phyloP scores from a whole-genome alignment of 306 rosid genomes.

The Chamaecrista fasciculata region DNA sequence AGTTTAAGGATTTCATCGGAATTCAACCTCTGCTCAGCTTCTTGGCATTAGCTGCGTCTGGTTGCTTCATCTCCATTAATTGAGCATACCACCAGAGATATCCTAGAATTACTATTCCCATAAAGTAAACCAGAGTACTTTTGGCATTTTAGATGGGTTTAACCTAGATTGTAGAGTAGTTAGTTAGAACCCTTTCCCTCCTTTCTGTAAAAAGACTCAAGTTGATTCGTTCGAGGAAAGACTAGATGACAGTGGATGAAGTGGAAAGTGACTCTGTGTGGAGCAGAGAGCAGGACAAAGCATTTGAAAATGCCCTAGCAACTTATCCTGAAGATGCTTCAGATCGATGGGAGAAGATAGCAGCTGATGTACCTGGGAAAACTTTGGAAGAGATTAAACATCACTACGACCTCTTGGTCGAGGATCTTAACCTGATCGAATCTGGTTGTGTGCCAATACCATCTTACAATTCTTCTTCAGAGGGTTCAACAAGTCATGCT shows the following conservation, averaged over 20 bases:
- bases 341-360: conserved; percentile 92
- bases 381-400: conserved; percentile 68
- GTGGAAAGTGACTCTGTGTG: conserved; percentile 67
- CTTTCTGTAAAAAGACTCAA: conserved; percentile 33
- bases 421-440: conserved; percentile 76
- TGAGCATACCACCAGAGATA: conserved; percentile 34
- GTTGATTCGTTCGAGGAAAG: conserved; percentile 32
- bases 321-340: conserved; percentile 63
- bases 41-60: conserved; percentile 39
- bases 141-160: conserved; percentile 33
- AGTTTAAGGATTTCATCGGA: conserved; percentile 46
- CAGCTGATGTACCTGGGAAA: conserved; percentile 78
- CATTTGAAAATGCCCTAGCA: conserved; percentile 86
- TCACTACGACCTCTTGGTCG: conserved; percentile 80
- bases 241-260: conserved; percentile 70
- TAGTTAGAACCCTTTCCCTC: conserved; percentile 27
- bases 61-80: conserved; percentile 30
- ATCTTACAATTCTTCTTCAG: conserved; percentile 72
- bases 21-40: conserved; percentile 44
- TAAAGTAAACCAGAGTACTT: conserved; percentile 4
- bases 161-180: conserved; percentile 37
- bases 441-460: conserved; percentile 88
- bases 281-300: conserved; percentile 90
- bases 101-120: conserved; percentile 42
- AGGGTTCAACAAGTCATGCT: conserved; percentile 68